Evolutionary conservation across 2,329 filamentous ascomycete species (phyloP), one percentile per base, ranked within the genome.

Genomic region (Incumbomyces lentus): DNA sequence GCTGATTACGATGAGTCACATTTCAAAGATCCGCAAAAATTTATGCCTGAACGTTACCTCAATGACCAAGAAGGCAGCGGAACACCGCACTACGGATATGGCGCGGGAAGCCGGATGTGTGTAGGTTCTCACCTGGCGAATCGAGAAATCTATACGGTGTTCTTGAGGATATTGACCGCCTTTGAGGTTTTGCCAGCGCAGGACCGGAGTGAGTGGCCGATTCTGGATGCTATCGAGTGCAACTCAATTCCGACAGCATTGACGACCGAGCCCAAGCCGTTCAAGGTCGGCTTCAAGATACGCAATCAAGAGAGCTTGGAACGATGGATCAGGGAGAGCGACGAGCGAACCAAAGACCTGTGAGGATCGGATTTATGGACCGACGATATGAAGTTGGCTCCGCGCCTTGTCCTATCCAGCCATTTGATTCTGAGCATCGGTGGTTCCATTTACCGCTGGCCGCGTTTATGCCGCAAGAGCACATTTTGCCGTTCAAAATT

Each of bases 31-130:
- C 76, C 84, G 0, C 52, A 72, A 22, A 64, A 68, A 6, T 87
- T 88, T 61, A 68, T 78, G n/a, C 81, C 83, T 0, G 82, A 87
- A 52, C 75, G 84, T 19, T 88, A 82, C 58, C 66, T 88, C 10
- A 62, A 68, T 44, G 70, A 79, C 44, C 65, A 55, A 17, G 74
- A 68, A 40, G 64, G 63, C 3, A 60, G 65, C 0, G 78, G 78
- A 6, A 79, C 77, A 1, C 75, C 74, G 0, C 79, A 82, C 56
- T 80, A 77, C 55, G 75, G 66, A 8, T 82, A 79, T 51, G 79
- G 79, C 2, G 77, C 78, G 0, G 79, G 79, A 1, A 75, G 73
- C 2, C 69, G 79, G 32, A 80, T 81, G 72, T 82, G 79, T 56
- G 75, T 74, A 0, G 79, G 79, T 14, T 75, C 72, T 1, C 78